Evolutionary conservation across 371 early-diverging fungal species (phyloP), one percentile per base, ranked within the genome.

Genomic region (Apophysomyces ossiformis): DNA sequence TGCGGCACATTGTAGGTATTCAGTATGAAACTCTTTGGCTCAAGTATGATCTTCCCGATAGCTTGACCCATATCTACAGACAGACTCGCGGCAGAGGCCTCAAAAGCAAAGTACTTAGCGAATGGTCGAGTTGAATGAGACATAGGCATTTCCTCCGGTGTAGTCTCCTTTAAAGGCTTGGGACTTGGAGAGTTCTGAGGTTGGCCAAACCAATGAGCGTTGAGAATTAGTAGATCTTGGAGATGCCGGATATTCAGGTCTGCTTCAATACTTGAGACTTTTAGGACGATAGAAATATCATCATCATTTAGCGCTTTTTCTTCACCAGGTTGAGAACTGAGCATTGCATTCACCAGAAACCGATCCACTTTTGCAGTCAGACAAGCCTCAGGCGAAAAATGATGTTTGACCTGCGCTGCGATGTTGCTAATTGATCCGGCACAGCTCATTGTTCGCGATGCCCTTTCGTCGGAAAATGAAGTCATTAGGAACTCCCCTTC

Each of bases 301-400:
- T 86, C 84, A 46, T 58, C 59, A 15, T 71, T 45, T 13, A 35
- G 2, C 5, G 59, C 37, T 8, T 9, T 16, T 63, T 61, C 67
- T 60, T 66, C 62, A 64, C 69, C 41, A 61, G 85, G 63, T 57
- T 77, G 79, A 0, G 85, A 85, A 36, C 79, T 85, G 11, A 89
- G 75, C 66, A 85, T 84, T 0, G 81, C 85, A 63, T 87, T 90
- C 59, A 89, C 85, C 41, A 81, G 64, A 58, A 88, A 72, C 8
- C 84, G 80, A 18, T 90, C 85, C 13, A 93, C 77, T 47, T 82
- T 85, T 7, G 85, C 83, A 38, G 76, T 76, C 47, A 93, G 70
- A 61, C 93, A 93, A 56, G 93, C 88, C 66, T 93, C 93, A 11
- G 93, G 93, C 7, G 95, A 95, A 67, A 92, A 95, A 15, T 87